These are phyloP conservation scores for Melocanna baccifera DNA, from an alignment of 176 grass and related monocot species.

Conservation along the genomic window DNA sequence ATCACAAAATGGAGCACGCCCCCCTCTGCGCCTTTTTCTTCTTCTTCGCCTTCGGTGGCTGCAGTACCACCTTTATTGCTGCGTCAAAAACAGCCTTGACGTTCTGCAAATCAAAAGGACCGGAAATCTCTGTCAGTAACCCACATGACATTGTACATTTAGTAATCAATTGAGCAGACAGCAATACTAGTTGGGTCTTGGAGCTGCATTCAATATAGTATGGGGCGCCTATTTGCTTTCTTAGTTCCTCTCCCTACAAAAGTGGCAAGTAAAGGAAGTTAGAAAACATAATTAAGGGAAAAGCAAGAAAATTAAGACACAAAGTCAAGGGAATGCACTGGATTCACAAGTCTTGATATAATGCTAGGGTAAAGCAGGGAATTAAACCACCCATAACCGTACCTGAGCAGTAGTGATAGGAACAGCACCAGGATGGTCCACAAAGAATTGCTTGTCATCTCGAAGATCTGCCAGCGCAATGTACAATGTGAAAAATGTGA, in stretches of 20 bases:
- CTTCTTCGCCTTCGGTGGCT: constrained; percentile 74
- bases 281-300: neutral
- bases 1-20: constrained; percentile 77
- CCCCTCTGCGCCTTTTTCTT: constrained; percentile 68
- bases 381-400: constrained; percentile 1
- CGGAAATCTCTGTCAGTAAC: constrained; percentile 8
- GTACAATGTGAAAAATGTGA: constrained; percentile 24
- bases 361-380: neutral
- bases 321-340: neutral
- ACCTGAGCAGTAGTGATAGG: constrained; percentile 77
- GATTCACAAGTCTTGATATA: neutral
- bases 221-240: constrained; percentile 67
- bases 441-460: constrained; percentile 75
- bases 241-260: constrained; percentile 69
- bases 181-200: constrained; percentile 78
- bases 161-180: constrained; percentile 14
- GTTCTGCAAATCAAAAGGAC: constrained; percentile 45
- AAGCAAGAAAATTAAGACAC: neutral
- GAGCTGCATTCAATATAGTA: constrained; percentile 90
- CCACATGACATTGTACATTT: neutral
- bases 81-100: constrained; percentile 74
- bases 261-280: constrained; percentile 1
- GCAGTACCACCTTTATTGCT: constrained; percentile 75
- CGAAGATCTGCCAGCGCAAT: constrained; percentile 58
- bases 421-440: constrained; percentile 71